phyloP scores from a whole-genome alignment of 768 basidiomycete species.

The Podaxis carcinomalis region DNA sequence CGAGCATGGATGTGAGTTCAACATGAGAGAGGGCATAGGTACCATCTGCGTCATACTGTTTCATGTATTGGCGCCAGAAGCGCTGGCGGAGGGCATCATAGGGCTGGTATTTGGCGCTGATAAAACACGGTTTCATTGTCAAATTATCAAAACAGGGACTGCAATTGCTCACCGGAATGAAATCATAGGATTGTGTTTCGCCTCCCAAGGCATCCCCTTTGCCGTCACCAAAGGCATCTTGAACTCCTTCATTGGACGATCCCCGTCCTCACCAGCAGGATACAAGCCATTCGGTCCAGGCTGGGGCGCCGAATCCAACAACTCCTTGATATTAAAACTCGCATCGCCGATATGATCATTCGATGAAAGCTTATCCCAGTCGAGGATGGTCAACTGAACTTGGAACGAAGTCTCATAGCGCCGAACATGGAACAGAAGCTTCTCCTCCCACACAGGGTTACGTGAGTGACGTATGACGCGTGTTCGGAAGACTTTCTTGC shows the following conservation, averaged over 20 bases:
- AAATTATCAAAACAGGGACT: background rate
- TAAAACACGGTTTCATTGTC: background rate
- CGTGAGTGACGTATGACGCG: slow-evolving; percentile 78
- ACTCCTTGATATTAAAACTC: slow-evolving; percentile 62
- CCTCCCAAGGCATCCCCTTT: slow-evolving; percentile 68
- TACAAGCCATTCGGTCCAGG: slow-evolving; percentile 59
- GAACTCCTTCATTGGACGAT: slow-evolving; percentile 72
- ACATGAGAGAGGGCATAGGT: slow-evolving; percentile 68
- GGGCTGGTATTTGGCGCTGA: slow-evolving; percentile 90
- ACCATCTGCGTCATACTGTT: slow-evolving; percentile 89
- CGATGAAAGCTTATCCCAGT: slow-evolving; percentile 92
- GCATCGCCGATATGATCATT: slow-evolving; percentile 90
- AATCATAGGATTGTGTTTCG: slow-evolving; percentile 65
- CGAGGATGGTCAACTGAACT: slow-evolving; percentile 79
- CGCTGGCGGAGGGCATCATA: slow-evolving; percentile 87
- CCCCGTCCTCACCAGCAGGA: slow-evolving; percentile 44
- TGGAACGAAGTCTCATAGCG: slow-evolving; percentile 78
- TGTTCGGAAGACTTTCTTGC: slow-evolving; percentile 95
- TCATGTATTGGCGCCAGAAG: slow-evolving; percentile 87
- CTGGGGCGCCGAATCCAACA: slow-evolving; percentile 64
- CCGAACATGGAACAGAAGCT: slow-evolving; percentile 91
- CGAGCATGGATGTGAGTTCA: slow-evolving; percentile 92
- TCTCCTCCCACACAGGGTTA: slow-evolving; percentile 93
- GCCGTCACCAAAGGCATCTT: slow-evolving; percentile 56
- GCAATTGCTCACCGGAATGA: slow-evolving; percentile 49